These are phyloP conservation scores for Kodamaea alishanica DNA, from an alignment of 1,139 yeast species.

Conservation along the genomic window DNA sequence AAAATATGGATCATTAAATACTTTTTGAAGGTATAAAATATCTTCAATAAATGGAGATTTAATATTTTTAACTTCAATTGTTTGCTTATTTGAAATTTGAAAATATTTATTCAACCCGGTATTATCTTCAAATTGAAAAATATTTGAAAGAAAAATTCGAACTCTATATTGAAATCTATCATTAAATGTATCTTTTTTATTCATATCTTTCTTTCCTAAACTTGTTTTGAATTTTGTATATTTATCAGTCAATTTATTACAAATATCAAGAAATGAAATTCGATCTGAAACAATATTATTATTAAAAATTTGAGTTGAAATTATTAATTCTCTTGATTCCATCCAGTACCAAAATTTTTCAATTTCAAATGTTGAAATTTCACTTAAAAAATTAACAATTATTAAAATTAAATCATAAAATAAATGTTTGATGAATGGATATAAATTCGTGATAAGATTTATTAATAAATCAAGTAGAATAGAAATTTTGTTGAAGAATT, in stretches of 20 bases:
- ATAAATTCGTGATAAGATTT: slow-evolving; percentile 12
- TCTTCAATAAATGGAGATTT: slow-evolving; percentile 32
- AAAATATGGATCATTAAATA: slow-evolving; percentile 37
- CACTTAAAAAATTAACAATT: slow-evolving; percentile 20
- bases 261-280: slow-evolving; percentile 37
- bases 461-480: slow-evolving; percentile 25
- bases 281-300: slow-evolving; percentile 32
- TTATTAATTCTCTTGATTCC: slow-evolving; percentile 28
- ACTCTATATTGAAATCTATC: slow-evolving; percentile 38
- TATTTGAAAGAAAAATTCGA: slow-evolving; percentile 30
- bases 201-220: slow-evolving; percentile 26
- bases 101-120: slow-evolving; percentile 47
- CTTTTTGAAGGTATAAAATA: slow-evolving; percentile 27
- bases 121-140: slow-evolving; percentile 41
- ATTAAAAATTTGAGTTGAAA: slow-evolving; percentile 26
- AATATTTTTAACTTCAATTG: slow-evolving; percentile 21
- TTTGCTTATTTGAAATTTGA: slow-evolving; percentile 25
- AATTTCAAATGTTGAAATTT: slow-evolving; percentile 20
- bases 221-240: slow-evolving; percentile 16
- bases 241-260: slow-evolving; percentile 38
- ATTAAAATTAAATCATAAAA: slow-evolving; percentile 24
- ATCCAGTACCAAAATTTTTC: slow-evolving; percentile 36
- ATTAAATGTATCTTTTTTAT: slow-evolving; percentile 38
- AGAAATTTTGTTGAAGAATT: slow-evolving; percentile 18
- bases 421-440: slow-evolving; percentile 17